Evolutionary conservation across 768 basidiomycete species (phyloP).

Genomic region (Mycena haematopus): DNA sequence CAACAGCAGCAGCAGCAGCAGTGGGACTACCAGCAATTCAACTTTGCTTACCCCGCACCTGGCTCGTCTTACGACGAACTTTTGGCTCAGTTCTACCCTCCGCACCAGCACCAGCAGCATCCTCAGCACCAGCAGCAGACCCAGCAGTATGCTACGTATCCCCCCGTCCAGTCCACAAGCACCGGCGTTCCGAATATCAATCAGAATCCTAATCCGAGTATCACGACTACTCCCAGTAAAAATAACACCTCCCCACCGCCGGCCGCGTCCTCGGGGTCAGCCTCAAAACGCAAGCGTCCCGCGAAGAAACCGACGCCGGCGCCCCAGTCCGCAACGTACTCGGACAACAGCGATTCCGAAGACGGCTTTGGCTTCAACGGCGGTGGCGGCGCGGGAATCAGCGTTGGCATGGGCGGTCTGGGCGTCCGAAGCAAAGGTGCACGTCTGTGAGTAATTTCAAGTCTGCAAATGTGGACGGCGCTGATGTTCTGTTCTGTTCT

Average conservation of each 20-base stretch:
- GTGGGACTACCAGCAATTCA: constrained; percentile 30
- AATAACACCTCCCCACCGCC: constrained; percentile 6
- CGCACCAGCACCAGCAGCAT: constrained; percentile 30
- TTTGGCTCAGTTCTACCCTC: constrained; percentile 34
- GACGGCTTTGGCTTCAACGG: constrained; percentile 39
- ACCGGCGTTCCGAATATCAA: constrained; percentile 23
- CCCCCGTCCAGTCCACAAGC: constrained; percentile 24
- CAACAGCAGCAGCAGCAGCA: constrained; percentile 22
- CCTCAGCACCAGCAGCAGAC: constrained; percentile 6
- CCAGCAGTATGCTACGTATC: constrained; percentile 22
- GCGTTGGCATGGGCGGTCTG: constrained; percentile 54
- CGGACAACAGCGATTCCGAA: constrained; percentile 43
- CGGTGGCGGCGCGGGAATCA: constrained; percentile 45
- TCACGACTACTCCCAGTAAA: constrained; percentile 23
- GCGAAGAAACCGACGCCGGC: constrained; percentile 35
- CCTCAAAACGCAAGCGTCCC: constrained; percentile 37
- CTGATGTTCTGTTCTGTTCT: constrained; percentile 42
- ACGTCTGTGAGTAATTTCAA: constrained; percentile 23
- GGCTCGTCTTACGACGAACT: constrained; percentile 28
- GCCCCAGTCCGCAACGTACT: constrained; percentile 29
- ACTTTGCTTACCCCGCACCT: constrained; percentile 30
- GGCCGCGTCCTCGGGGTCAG: constrained; percentile 11
- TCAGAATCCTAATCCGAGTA: constrained; percentile 14
- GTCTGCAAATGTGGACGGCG: constrained; percentile 15
- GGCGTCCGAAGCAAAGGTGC: constrained; percentile 42